Evolutionary conservation across 1,284 basidiomycete genomes (phyloP), one percentile per base, ranked within the genome.

Genomic region (Ceratobasidium sp.): DNA sequence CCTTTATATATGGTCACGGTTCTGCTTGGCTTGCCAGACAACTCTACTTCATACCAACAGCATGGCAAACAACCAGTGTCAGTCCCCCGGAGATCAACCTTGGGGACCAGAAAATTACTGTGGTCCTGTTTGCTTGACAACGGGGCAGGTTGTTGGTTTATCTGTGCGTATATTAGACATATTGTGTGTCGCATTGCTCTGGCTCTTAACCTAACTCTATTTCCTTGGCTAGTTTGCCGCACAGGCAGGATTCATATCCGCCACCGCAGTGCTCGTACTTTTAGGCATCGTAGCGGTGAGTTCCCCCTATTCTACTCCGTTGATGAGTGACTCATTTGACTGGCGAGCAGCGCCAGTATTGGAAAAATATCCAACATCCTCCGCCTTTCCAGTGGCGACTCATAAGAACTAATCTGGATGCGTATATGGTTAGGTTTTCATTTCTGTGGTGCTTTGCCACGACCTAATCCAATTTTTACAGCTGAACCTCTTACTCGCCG

Each of bases 401-500:
- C 14, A 73, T 76, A 54, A 38, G 66, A 46, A 72, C 71, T 9
- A 70, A 70, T 7, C 46, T 73, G 18, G 70, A 74, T 43, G 59
- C 46, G 8, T 72, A 64, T 21, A 64, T 75, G 61, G 64, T 71
- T 54, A 28, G 54, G 18, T 14, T 54, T 32, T 21, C 58, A 47
- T 47, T 35, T 55, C 18, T 32, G 52, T 30, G 41, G 57, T 30
- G 16, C 54, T 14, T 43, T 38, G 35, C 47, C 44, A 61, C 21
- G 44, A 43, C 21, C 57, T 62, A 67, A 59, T 47, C 11, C 43
- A 66, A 43, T 55, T 44, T 18, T 18, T 35, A 41, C 54, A 70
- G 67, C 67, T 76, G n/a, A 76, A 76, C 21, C 75, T 77, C 7
- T 61, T 77, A 6, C 16, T 73, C 21, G 75, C 75, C 3, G 76